Evolutionary conservation across 2,329 filamentous ascomycete species (phyloP).

Genomic region (Hirsutella minnesotensis): DNA sequence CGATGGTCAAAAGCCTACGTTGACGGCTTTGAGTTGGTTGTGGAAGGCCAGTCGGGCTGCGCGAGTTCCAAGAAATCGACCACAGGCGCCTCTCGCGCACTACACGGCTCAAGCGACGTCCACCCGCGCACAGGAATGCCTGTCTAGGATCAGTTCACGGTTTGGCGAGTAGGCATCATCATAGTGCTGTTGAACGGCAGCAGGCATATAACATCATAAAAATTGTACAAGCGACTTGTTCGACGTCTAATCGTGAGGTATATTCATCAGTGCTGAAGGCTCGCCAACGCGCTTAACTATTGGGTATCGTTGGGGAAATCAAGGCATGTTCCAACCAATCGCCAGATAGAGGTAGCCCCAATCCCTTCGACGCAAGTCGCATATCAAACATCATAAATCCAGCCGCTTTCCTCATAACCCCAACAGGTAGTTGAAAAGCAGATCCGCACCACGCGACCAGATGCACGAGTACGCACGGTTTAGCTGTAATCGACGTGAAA

Average conservation of each 20-base stretch:
- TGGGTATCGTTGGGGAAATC: constrained; percentile 16
- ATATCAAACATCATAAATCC: constrained; percentile 12
- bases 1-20: no score
- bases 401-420: constrained; percentile 9
- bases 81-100: no score
- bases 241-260: neutral
- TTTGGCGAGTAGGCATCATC: no score
- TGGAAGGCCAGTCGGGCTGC: no score
- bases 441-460: constrained; percentile 5
- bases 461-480: constrained; percentile 3
- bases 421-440: constrained; percentile 7
- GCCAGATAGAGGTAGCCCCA: constrained; percentile 11
- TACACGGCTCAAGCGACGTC: no score
- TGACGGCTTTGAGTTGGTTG: no score
- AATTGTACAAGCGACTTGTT: no score
- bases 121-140: no score
- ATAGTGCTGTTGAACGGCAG: no score
- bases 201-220: no score
- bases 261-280: constrained; percentile 7
- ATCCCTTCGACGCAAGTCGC: constrained; percentile 14
- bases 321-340: constrained; percentile 13
- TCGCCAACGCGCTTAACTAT: constrained; percentile 7
- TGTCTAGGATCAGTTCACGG: no score
- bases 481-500: neutral
- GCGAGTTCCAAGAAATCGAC: no score